These are phyloP conservation scores for Biancaea sappan DNA, from an alignment of 306 rosid species.

Conservation along the genomic window DNA sequence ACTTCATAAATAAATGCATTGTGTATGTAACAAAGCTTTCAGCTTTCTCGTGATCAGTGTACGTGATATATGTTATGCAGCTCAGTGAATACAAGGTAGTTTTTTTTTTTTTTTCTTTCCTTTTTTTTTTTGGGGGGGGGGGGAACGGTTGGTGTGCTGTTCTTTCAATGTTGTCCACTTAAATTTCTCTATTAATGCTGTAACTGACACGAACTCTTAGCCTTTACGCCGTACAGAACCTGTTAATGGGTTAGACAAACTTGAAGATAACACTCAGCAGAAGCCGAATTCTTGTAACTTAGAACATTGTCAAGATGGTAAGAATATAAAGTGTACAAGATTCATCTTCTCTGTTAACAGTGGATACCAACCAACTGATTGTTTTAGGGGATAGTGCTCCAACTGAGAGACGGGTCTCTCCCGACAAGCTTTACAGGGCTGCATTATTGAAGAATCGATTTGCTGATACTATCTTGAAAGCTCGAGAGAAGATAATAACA, in stretches of 20 bases:
- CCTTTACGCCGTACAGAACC: slow-evolving; percentile 49
- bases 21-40: neutral
- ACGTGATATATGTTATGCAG: neutral
- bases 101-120: too few species aligned
- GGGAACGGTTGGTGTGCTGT: too few species aligned
- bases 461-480: too few species aligned
- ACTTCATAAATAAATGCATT: neutral
- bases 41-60: neutral
- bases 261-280: slow-evolving; percentile 58
- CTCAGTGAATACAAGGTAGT: too few species aligned
- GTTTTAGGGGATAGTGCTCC: slow-evolving; percentile 61
- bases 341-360: slow-evolving; percentile 6
- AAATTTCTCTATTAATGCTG: slow-evolving; percentile 4
- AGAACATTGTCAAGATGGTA: slow-evolving; percentile 71
- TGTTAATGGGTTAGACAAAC: slow-evolving; percentile 65
- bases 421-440: slow-evolving; percentile 64
- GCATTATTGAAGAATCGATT: too few species aligned
- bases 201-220: slow-evolving; percentile 21
- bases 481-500: slow-evolving; percentile 67
- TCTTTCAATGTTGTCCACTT: neutral
- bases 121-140: neutral
- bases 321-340: slow-evolving; percentile 36
- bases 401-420: slow-evolving; percentile 66
- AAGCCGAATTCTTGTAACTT: slow-evolving; percentile 60
- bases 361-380: slow-evolving; percentile 34